A percentile compares a stretch with the other conserved stretches of the same genome.
phyloP scores from a whole-genome alignment of 495 filamentous ascomycete genomes.

The Penicillium malachiteum region DNA sequence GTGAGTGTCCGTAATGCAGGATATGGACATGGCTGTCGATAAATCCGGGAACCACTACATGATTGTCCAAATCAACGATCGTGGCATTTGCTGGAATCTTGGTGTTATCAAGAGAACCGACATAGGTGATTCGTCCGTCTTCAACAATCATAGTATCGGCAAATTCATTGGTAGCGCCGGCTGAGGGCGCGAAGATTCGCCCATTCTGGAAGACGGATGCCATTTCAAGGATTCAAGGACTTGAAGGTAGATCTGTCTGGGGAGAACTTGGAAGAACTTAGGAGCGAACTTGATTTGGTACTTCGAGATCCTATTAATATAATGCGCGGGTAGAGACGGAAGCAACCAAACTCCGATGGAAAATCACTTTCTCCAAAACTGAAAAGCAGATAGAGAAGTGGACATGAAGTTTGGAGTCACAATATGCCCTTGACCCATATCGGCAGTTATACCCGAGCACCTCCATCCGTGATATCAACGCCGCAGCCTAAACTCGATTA shows the following conservation, averaged over 20 bases:
- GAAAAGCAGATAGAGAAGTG: too few relatives aligned
- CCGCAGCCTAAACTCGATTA: too few relatives aligned
- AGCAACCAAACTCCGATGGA: neutral
- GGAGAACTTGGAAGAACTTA: neutral
- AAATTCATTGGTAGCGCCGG: conserved; percentile 30
- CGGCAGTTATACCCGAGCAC: neutral
- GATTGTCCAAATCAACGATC: conserved; percentile 44
- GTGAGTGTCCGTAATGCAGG: conserved; percentile 57
- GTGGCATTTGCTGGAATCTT: conserved; percentile 29
- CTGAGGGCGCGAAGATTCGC: conserved; percentile 38
- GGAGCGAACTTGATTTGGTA: neutral
- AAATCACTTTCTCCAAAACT: conserved; percentile 13
- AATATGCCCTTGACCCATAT: neutral
- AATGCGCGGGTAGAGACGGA: conserved; percentile 9
- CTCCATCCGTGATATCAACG: too few relatives aligned
- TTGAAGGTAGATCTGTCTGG: neutral
- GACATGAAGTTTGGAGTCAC: too few relatives aligned
- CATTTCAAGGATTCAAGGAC: conserved; percentile 20
- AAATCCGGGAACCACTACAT: conserved; percentile 59
- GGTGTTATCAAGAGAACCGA: conserved; percentile 42
- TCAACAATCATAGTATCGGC: conserved; percentile 40
- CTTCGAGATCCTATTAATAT: conserved; percentile 9
- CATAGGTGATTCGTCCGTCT: conserved; percentile 34
- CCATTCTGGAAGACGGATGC: conserved; percentile 45
- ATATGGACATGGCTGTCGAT: conserved; percentile 66